Percentiles rank a stretch among this genome's conserved stretches.
Conservation (phyloP, 208 protist species). For the Acanthamoeba healyi region DNA sequence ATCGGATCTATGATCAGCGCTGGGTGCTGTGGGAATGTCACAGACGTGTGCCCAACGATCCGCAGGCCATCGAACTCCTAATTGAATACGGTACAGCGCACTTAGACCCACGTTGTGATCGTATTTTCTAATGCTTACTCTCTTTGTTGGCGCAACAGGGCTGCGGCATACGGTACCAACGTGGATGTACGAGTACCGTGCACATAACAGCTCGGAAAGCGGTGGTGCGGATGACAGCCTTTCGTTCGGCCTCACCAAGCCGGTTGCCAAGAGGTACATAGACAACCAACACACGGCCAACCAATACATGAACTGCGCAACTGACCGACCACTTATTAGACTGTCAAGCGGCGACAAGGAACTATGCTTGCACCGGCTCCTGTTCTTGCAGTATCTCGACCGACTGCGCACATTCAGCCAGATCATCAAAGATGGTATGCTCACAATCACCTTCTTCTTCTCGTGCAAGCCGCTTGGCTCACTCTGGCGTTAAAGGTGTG, state of each 20-base stretch:
- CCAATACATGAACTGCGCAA: too few species aligned
- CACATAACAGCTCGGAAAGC: too few species aligned
- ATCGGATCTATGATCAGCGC: slow-evolving; percentile 34
- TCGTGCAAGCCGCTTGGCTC: too few species aligned
- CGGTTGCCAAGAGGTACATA: background rate
- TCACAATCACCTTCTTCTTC: background rate
- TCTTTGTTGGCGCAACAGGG: background rate
- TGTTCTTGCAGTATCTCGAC: slow-evolving; percentile 52
- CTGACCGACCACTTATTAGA: too few species aligned
- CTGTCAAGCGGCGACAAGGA: slow-evolving; percentile 3
- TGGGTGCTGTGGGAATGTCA: slow-evolving; percentile 69
- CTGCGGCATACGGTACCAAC: slow-evolving; percentile 3
- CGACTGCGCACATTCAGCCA: slow-evolving; percentile 5
- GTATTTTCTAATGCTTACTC: too few species aligned
- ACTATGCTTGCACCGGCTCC: slow-evolving; percentile 59
- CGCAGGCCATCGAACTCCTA: slow-evolving; percentile 11
- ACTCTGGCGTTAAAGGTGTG: background rate
- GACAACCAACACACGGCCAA: background rate
- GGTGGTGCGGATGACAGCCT: background rate
- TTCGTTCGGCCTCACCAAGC: background rate
- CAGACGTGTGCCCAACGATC: background rate
- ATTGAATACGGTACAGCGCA: slow-evolving; percentile 1
- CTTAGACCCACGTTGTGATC: too few species aligned
- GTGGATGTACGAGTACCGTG: slow-evolving; percentile 7
- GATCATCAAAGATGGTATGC: slow-evolving; percentile 4